phyloP scores from a whole-genome alignment of 2,329 filamentous ascomycete species.

The Nothophaeocryptopus gaeumannii region DNA sequence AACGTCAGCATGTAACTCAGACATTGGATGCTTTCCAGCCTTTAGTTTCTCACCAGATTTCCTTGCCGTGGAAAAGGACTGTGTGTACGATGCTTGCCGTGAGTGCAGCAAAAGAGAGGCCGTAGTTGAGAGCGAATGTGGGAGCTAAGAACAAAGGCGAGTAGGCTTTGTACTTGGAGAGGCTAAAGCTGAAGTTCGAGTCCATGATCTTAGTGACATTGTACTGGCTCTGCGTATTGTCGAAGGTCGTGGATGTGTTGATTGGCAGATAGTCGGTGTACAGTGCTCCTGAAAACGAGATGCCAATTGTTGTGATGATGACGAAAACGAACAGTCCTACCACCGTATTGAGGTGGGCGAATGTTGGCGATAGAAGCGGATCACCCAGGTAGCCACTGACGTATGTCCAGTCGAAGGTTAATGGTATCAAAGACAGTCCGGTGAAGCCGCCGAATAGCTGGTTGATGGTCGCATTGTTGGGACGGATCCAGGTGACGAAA shows the following conservation, averaged over 20 bases:
- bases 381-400: conserved; percentile 17
- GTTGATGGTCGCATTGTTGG: conserved; percentile 75
- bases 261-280: conserved; percentile 85
- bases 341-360: conserved; percentile 59
- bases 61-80: conserved; percentile 76
- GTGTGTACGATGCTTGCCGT: conserved; percentile 79
- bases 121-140: conserved; percentile 83
- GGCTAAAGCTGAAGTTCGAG: conserved; percentile 72
- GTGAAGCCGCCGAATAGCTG: conserved; percentile 85
- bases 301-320: conserved; percentile 56
- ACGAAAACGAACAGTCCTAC: conserved; percentile 69
- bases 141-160: conserved; percentile 82
- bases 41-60: too few relatives aligned
- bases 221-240: conserved; percentile 77
- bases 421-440: conserved; percentile 74
- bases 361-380: conserved; percentile 64
- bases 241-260: conserved; percentile 76
- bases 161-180: conserved; percentile 72
- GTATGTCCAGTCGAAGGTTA: conserved; percentile 89
- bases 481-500: conserved; percentile 83
- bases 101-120: conserved; percentile 78
- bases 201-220: conserved; percentile 79
- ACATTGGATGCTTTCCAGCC: too few relatives aligned
- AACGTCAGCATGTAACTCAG: too few relatives aligned
- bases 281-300: conserved; percentile 75